These are phyloP conservation scores for Wickerhamiella galacta DNA, from an alignment of 805 yeast genomes.

Conservation along the genomic window DNA sequence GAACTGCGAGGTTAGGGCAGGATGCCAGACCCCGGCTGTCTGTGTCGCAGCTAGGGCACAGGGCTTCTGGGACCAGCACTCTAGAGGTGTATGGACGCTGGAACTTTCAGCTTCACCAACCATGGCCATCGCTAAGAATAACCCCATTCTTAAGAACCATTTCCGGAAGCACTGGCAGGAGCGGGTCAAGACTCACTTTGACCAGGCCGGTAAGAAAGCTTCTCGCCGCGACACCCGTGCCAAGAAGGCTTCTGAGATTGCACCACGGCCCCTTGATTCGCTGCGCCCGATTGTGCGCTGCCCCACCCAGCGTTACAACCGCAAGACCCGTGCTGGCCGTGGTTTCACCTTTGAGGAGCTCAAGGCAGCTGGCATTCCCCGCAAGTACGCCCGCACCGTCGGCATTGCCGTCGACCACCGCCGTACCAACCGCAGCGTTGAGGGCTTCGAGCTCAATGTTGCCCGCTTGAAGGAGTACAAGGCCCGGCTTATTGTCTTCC, in stretches of 20 bases:
- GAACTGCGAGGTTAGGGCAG: too few relatives aligned
- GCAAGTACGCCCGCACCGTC: conserved; percentile 93
- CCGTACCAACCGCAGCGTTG: conserved; percentile 96
- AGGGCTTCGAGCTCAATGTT: conserved; percentile 87
- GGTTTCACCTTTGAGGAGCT: conserved; percentile 97
- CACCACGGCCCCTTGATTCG: conserved; percentile 95
- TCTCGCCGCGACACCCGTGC: conserved; percentile 93
- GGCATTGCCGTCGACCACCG: conserved; percentile 99
- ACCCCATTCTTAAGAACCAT: conserved; percentile 98
- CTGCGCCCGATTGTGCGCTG: conserved; percentile 97
- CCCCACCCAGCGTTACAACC: conserved; percentile 97
- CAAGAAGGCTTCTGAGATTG: conserved; percentile 81
- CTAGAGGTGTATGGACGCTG: conserved; percentile 1
- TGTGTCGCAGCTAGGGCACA: too few relatives aligned
- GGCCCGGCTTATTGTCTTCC: conserved; percentile 90
- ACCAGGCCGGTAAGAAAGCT: conserved; percentile 99
- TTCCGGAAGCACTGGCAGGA: conserved; percentile 99
- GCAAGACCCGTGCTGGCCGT: conserved; percentile 98
- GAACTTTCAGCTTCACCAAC: conserved; percentile 2
- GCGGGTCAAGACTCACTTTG: conserved; percentile 98
- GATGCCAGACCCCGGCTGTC: conserved; percentile 5
- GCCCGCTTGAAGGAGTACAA: conserved; percentile 93
- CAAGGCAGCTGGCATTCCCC: conserved; percentile 89
- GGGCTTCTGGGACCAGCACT: not conserved
- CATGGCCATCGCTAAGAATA: conserved; percentile 93